Conservation (phyloP, 2,329 filamentous ascomycete species). For the Eurotiales sp. region DNA sequence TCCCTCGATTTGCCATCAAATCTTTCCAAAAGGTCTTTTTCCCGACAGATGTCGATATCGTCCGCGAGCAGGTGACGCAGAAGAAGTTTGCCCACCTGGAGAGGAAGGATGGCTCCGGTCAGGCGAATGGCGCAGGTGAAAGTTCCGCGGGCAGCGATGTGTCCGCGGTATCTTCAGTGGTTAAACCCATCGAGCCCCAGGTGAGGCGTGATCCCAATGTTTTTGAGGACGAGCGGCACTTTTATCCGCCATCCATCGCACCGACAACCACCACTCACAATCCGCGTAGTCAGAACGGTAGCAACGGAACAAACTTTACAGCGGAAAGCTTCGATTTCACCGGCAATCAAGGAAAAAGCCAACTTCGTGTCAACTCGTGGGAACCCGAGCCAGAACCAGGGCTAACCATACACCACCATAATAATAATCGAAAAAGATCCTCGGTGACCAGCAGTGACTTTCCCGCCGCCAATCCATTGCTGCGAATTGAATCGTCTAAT, state of each 20-base stretch:
- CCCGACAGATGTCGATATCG: conserved; percentile 89
- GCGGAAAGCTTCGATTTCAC: conserved; percentile 53
- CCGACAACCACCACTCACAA: conserved; percentile 74
- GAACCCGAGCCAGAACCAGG: conserved; percentile 45
- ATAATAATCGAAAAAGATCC: conserved; percentile 72
- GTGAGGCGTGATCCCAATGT: conserved; percentile 61
- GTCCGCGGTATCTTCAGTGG: conserved; percentile 37
- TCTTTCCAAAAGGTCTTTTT: conserved; percentile 88
- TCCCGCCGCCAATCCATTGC: conserved; percentile 80
- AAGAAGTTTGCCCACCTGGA: conserved; percentile 43
- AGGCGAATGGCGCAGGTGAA: conserved; percentile 6
- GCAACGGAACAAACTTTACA: conserved; percentile 82
- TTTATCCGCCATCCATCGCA: conserved; percentile 87
- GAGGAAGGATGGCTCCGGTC: conserved; percentile 49
- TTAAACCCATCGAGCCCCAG: conserved; percentile 52
- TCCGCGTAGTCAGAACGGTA: conserved; percentile 80
- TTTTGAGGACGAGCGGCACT: conserved; percentile 84
- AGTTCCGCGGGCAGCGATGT: conserved; percentile 30
- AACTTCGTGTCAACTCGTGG: conserved; percentile 43
- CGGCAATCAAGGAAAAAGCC: conserved; percentile 50
- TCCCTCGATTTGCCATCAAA: conserved; percentile 85
- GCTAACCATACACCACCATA: conserved; percentile 62
- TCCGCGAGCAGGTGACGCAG: conserved; percentile 82
- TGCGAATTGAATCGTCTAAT: conserved; percentile 69
- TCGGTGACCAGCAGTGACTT: conserved; percentile 91